Conservation (phyloP, 306 rosid genomes). For the Rosa chinensis region DNA sequence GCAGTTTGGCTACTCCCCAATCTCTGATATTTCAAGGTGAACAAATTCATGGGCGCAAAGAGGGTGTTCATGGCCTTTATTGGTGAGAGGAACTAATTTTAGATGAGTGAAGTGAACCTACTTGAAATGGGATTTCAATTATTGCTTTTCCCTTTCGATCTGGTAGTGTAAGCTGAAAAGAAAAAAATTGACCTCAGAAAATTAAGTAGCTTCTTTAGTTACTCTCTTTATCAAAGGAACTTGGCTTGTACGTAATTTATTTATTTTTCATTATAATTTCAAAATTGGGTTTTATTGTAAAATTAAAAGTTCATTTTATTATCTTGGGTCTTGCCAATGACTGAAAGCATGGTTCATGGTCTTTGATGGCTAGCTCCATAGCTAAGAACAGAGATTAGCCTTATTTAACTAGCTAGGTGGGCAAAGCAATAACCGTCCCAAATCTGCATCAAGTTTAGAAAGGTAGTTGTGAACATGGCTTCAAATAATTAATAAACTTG, state of each 20-base stretch:
- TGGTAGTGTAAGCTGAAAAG: conserved; percentile 35
- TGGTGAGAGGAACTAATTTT: conserved; percentile 37
- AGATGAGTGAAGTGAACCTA: conserved; percentile 39
- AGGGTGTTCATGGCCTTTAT: conserved; percentile 10
- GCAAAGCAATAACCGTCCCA: not conserved
- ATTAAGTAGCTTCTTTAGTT: conserved; percentile 29
- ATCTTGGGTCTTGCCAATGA: not conserved
- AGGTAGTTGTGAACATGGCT: not conserved
- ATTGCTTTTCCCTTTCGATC: conserved; percentile 8
- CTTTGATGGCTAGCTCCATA: not conserved
- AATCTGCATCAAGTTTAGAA: not conserved
- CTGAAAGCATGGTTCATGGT: not conserved
- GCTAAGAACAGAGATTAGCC: not conserved
- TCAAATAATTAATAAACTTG: not conserved
- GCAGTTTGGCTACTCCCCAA: conserved; percentile 45
- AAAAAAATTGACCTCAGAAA: conserved; percentile 19
- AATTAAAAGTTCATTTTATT: not conserved
- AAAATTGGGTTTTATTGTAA: not conserved
- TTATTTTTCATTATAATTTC: not conserved
- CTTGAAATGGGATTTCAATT: conserved; percentile 28
- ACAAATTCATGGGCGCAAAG: conserved; percentile 23
- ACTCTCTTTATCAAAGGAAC: conserved; percentile 14
- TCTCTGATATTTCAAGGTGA: conserved; percentile 50
- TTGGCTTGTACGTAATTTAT: not conserved
- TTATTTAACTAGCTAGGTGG: not conserved